These are phyloP conservation scores for Lasiodiplodia sp. DNA, from an alignment of 2,329 filamentous ascomycete species.

Conservation along the genomic window DNA sequence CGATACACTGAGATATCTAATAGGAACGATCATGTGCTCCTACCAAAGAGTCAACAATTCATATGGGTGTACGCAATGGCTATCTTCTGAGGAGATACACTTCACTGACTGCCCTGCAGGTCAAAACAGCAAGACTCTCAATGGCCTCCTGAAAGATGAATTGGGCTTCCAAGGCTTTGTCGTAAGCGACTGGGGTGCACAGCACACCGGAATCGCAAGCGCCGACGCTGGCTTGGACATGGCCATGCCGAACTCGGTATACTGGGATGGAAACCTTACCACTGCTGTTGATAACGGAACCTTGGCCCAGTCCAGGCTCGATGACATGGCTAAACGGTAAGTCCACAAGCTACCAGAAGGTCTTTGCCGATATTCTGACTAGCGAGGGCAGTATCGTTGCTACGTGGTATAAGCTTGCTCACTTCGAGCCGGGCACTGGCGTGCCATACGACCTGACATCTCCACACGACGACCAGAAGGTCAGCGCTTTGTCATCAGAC, in stretches of 20 bases:
- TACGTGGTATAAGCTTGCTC: slow-evolving; percentile 57
- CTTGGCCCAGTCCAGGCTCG: slow-evolving; percentile 47
- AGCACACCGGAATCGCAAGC: slow-evolving; percentile 54
- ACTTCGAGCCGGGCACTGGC: slow-evolving; percentile 51
- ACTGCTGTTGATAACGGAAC: slow-evolving; percentile 60
- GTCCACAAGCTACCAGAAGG: not conserved
- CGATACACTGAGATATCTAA: not conserved
- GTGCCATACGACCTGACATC: slow-evolving; percentile 46
- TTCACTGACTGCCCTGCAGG: slow-evolving; percentile 38
- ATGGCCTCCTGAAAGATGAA: slow-evolving; percentile 79
- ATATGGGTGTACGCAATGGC: slow-evolving; percentile 54
- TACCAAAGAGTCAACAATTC: slow-evolving; percentile 56
- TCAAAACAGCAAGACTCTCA: slow-evolving; percentile 74
- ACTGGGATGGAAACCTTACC: slow-evolving; percentile 64
- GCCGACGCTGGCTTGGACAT: slow-evolving; percentile 60
- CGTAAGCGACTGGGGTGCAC: slow-evolving; percentile 73
- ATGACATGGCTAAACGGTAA: slow-evolving; percentile 49
- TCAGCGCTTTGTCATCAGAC: slow-evolving; percentile 33
- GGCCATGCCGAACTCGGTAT: slow-evolving; percentile 63
- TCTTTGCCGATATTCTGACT: not conserved
- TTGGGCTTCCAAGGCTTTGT: slow-evolving; percentile 83
- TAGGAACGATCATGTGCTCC: slow-evolving; percentile 66
- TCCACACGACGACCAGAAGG: slow-evolving; percentile 48
- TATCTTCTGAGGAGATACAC: not conserved
- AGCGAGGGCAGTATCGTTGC: slow-evolving; percentile 48